Percentiles rank a stretch among this genome's conserved stretches.
phyloP scores from a whole-genome alignment of 768 basidiomycete genomes.

The Amanita brunnescens region DNA sequence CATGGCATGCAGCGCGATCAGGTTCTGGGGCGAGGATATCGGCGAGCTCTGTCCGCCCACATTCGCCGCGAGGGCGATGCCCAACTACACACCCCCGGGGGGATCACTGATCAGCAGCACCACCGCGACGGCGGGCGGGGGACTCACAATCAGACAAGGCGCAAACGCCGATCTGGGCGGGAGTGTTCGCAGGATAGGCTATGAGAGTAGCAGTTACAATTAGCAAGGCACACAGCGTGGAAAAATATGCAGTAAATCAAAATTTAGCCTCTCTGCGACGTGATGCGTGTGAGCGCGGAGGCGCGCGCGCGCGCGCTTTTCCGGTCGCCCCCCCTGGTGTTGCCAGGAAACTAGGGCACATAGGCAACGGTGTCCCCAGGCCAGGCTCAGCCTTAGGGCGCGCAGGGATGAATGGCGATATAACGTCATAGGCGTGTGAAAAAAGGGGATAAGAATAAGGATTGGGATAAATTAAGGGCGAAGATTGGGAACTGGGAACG shows the following conservation, averaged over 20 bases:
- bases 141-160: constrained; percentile 82
- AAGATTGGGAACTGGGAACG: background rate
- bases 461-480: constrained; percentile 4
- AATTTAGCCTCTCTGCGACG: too few relatives aligned
- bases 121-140: background rate
- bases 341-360: too few relatives aligned
- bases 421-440: background rate
- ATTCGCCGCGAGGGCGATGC: constrained; percentile 96
- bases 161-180: constrained; percentile 82
- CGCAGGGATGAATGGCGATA: too few relatives aligned
- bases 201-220: too few relatives aligned
- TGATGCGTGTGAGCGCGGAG: too few relatives aligned
- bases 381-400: too few relatives aligned
- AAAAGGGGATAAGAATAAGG: background rate
- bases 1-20: constrained; percentile 89
- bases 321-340: too few relatives aligned
- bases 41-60: constrained; percentile 97
- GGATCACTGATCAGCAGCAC: background rate
- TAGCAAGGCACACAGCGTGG: too few relatives aligned
- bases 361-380: too few relatives aligned
- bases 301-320: too few relatives aligned
- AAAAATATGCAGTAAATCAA: too few relatives aligned
- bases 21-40: constrained; percentile 96
- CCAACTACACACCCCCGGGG: constrained; percentile 45
- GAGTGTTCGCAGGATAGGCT: constrained; percentile 92